Evolutionary conservation across 78 protist species (phyloP).

Genomic region (Speleostelium caveatum): DNA sequence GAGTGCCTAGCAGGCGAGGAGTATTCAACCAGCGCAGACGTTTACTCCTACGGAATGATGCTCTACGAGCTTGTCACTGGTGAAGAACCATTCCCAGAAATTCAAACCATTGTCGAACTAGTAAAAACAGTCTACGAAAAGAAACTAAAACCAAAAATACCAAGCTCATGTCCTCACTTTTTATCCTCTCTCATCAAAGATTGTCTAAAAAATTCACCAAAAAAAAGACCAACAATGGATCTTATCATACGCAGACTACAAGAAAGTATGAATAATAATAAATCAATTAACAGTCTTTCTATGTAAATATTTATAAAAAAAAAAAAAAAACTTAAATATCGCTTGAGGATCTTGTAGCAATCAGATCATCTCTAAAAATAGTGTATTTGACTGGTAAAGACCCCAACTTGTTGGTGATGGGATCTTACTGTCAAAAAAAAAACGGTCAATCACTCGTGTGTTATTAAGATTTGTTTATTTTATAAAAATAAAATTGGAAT

Average conservation of each 20-base stretch:
- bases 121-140: slow-evolving; percentile 55
- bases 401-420: too few relatives aligned
- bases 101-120: slow-evolving; percentile 58
- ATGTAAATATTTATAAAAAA: too few relatives aligned
- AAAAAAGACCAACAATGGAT: slow-evolving; percentile 67
- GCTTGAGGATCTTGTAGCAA: too few relatives aligned
- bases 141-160: slow-evolving; percentile 55
- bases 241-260: slow-evolving; percentile 20
- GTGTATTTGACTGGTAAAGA: too few relatives aligned
- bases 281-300: neutral
- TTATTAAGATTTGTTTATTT: too few relatives aligned
- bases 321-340: too few relatives aligned
- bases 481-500: too few relatives aligned
- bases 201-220: slow-evolving; percentile 38
- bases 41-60: slow-evolving; percentile 63
- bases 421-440: too few relatives aligned
- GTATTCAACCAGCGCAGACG: slow-evolving; percentile 61
- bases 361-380: too few relatives aligned
- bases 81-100: slow-evolving; percentile 56
- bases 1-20: slow-evolving; percentile 62
- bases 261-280: neutral
- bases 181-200: slow-evolving; percentile 44
- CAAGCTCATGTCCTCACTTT: neutral
- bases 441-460: too few relatives aligned
- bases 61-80: slow-evolving; percentile 54